Percentiles rank a stretch among this genome's conserved stretches.
Conservation (phyloP, 78 protist species). For the Dictyostelium purpureum region DNA sequence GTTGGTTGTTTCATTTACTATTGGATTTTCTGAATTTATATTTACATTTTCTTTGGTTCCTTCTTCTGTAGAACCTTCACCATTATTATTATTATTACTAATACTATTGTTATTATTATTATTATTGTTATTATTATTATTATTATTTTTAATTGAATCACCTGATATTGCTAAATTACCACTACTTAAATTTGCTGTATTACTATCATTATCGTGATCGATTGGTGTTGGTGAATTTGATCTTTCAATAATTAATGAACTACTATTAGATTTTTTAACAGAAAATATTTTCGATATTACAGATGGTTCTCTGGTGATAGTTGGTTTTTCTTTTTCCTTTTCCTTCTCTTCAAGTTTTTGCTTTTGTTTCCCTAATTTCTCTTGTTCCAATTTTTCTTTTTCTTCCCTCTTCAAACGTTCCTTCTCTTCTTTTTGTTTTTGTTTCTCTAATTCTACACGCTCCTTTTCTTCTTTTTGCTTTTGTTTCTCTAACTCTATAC, state of each 20-base stretch:
- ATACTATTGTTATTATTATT: not conserved
- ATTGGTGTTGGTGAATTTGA: constrained; percentile 3
- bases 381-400: not conserved
- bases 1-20: not conserved
- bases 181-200: not conserved
- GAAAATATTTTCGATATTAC: constrained; percentile 13
- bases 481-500: too few relatives aligned
- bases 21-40: not conserved
- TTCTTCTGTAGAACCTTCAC: not conserved
- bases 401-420: not conserved
- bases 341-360: not conserved
- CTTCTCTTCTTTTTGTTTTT: constrained; percentile 5
- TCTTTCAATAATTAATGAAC: constrained; percentile 13
- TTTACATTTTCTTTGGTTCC: not conserved
- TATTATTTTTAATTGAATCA: not conserved
- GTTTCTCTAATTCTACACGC: not conserved
- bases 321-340: not conserved
- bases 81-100: not conserved
- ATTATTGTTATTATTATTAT: not conserved
- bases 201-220: not conserved
- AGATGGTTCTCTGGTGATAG: not conserved
- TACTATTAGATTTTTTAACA: constrained; percentile 12
- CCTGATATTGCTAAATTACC: not conserved
- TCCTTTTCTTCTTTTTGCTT: not conserved
- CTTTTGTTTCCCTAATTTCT: not conserved